Base-by-base conservation (phyloP, 2,329 filamentous ascomycete species). In the Cryphonectria parasitica region DNA sequence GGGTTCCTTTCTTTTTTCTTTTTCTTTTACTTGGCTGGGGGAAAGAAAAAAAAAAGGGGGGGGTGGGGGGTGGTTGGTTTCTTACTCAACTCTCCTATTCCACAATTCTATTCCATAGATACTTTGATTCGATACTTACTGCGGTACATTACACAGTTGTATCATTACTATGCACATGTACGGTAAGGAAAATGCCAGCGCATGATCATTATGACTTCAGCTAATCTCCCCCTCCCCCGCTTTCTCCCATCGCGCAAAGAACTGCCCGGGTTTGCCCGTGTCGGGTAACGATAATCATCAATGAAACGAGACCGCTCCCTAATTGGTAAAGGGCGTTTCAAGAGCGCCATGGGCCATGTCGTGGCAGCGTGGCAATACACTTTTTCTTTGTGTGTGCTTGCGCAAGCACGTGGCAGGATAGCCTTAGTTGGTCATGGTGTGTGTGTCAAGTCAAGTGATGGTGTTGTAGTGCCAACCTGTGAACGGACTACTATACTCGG, bases 271-370 rank as follows among this genome's bases (percentile, higher is more conserved):
- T 49, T 31, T 64, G 41, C 61, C 41, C 25, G 43, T 65, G 34
- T 65, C 63, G 49, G 28, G 43, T 65, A 34, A 17, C 39, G 43
- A 34, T 31, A 15, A 25, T 43, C 28, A 22, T 52, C 17, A 17
- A 11, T 65, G 63, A 65, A 65, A 65, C 63, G 25, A 65, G 25
- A 3, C 43, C 8, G 63, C n/a, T 13, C 43, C 28, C 15, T 5
- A 15, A 65, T 65, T 65, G 63, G 61, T 25, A 64, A 41, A n/a
- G 39, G 17, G n/a, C n/a, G 61, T 64, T 64, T 45, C 36, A 45
- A 25, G n/a, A 45, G 39, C 15, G 39, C 15, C 17, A 39, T 61
- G 34, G 45, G 34, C 34, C 1, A 25, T 45, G 36, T 45, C 25
- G 34, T 64, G 36, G 39, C 61, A 25, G 39, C 34, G 22, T 63